Evolutionary conservation across 345 rosid genomes (phyloP).

Genomic region (Turritis glabra): DNA sequence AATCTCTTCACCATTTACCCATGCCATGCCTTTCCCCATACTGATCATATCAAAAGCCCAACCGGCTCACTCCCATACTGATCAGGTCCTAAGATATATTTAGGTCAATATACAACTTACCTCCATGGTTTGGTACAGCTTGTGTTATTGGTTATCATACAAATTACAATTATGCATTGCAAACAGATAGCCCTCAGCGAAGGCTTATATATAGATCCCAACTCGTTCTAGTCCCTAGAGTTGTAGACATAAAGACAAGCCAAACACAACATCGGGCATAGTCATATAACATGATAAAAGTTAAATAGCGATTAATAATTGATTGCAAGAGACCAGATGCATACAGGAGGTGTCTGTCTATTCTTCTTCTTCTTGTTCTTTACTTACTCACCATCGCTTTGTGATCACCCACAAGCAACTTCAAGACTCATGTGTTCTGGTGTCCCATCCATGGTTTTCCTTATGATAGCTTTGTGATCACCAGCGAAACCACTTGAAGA

Average conservation of each 20-base stretch:
- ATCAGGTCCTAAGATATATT: too few relatives aligned
- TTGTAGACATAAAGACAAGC: too few relatives aligned
- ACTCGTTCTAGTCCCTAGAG: background rate
- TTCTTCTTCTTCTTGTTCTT: background rate
- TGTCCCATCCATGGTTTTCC: conserved; percentile 27
- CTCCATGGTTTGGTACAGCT: background rate
- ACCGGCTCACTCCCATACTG: conserved; percentile 71
- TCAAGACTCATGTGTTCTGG: conserved; percentile 14
- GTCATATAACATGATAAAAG: background rate
- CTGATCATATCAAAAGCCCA: conserved; percentile 82
- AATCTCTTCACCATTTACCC: too few relatives aligned
- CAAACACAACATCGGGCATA: too few relatives aligned
- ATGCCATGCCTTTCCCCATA: conserved; percentile 96
- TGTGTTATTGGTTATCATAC: background rate
- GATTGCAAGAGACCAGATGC: background rate
- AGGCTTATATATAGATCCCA: background rate
- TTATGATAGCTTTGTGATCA: background rate
- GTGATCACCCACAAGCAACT: background rate
- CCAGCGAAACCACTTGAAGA: background rate
- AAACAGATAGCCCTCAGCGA: background rate
- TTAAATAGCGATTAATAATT: background rate
- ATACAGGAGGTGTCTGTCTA: background rate
- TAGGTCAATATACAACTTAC: background rate
- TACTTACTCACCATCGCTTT: background rate
- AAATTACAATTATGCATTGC: background rate